These are phyloP conservation scores for Starmerella sirachaensis DNA, from an alignment of 805 yeast genomes.

Conservation along the genomic window DNA sequence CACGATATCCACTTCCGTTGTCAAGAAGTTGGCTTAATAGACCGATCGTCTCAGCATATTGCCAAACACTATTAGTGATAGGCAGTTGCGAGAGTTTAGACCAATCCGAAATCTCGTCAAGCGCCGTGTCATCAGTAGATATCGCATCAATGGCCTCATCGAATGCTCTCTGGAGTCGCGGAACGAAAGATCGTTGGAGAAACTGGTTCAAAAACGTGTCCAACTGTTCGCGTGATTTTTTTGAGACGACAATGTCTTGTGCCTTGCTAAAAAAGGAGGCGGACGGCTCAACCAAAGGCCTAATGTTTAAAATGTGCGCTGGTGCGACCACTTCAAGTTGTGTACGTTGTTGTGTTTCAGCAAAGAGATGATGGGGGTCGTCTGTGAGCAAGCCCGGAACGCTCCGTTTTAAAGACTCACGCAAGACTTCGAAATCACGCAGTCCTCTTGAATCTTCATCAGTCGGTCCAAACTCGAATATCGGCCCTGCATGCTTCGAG, in stretches of 20 bases:
- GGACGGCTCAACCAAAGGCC: slow-evolving; percentile 62
- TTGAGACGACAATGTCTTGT: slow-evolving; percentile 31
- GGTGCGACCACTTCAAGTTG: slow-evolving; percentile 23
- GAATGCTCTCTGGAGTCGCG: slow-evolving; percentile 49
- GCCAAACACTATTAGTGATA: slow-evolving; percentile 33
- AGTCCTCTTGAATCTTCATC: slow-evolving; percentile 26
- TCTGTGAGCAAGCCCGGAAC: slow-evolving; percentile 59
- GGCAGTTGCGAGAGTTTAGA: slow-evolving; percentile 25
- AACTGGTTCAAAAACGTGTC: slow-evolving; percentile 43
- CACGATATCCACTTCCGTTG: slow-evolving; percentile 48
- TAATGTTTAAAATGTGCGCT: slow-evolving; percentile 66
- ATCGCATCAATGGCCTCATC: slow-evolving; percentile 40
- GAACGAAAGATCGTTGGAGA: slow-evolving; percentile 52
- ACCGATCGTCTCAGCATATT: slow-evolving; percentile 38
- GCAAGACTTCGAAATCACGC: slow-evolving; percentile 31
- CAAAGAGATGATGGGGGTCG: slow-evolving; percentile 20
- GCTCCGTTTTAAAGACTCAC: slow-evolving; percentile 41
- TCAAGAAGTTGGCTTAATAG: slow-evolving; percentile 43
- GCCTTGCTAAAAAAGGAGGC: slow-evolving; percentile 56
- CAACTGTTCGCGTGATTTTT: slow-evolving; percentile 24
- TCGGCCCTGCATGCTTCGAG: slow-evolving; percentile 7
- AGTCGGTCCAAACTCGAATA: slow-evolving; percentile 21
- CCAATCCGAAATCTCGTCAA: slow-evolving; percentile 28
- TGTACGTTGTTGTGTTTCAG: slow-evolving; percentile 19
- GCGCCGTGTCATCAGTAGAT: slow-evolving; percentile 32